Conservation (phyloP, 2,329 filamentous ascomycete genomes). For the Claviceps cyperi region DNA sequence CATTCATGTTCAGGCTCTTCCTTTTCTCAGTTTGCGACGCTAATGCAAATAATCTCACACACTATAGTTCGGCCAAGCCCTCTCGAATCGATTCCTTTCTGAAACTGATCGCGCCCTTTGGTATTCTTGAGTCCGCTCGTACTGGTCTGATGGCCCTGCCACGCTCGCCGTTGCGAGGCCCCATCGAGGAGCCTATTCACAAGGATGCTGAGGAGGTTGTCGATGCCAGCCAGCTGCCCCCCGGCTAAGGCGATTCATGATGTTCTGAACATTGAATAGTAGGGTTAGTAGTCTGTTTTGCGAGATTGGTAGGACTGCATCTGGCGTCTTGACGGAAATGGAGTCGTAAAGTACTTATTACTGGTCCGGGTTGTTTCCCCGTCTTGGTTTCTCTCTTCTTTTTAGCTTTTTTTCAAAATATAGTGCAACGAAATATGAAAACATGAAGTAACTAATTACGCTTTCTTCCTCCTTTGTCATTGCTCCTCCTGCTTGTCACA, state of each 20-base stretch:
- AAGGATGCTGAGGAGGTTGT: conserved; percentile 94
- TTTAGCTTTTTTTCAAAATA: not conserved
- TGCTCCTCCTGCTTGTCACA: conserved; percentile 1
- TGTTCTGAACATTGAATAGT: not conserved
- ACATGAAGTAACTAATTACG: conserved; percentile 1
- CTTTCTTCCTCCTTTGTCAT: conserved; percentile 6
- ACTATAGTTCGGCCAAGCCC: conserved; percentile 69
- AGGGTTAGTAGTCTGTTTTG: not conserved
- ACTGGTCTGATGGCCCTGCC: conserved; percentile 96
- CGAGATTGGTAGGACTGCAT: not conserved
- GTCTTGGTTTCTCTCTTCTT: conserved; percentile 5
- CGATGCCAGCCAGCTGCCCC: conserved; percentile 83
- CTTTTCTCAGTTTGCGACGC: too few species aligned
- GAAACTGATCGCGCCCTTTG: conserved; percentile 87
- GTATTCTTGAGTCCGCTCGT: conserved; percentile 87
- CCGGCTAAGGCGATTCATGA: conserved; percentile 44
- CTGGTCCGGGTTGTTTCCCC: conserved; percentile 4
- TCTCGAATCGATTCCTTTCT: conserved; percentile 92
- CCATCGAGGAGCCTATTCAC: conserved; percentile 50
- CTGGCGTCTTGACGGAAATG: conserved; percentile 9
- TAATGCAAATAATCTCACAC: not conserved
- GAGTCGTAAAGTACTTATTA: conserved; percentile 3
- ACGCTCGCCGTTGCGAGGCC: conserved; percentile 70
- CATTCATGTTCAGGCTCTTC: too few species aligned
- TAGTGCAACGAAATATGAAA: not conserved